Evolutionary conservation across 495 filamentous ascomycete species (phyloP).

Genomic region (Hypoxylon subgilvum): DNA sequence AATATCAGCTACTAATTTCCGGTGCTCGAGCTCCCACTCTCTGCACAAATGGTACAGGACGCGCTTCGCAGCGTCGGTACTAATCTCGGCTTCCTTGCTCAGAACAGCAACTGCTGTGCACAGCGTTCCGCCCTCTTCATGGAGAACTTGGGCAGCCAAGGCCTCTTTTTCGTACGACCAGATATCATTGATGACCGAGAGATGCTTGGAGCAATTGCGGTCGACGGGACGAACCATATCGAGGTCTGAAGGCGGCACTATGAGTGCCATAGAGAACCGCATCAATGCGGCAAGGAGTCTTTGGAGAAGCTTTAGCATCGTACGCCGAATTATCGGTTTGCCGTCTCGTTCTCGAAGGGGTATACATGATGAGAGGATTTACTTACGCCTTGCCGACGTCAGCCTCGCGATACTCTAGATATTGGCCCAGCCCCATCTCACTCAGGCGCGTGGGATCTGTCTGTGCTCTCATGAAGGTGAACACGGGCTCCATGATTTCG

Average conservation of each 20-base stretch:
- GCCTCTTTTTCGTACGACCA: slow-evolving; percentile 51
- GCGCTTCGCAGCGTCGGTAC: slow-evolving; percentile 32
- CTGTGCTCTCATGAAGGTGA: slow-evolving; percentile 48
- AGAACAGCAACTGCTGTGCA: slow-evolving; percentile 40
- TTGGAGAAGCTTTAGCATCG: slow-evolving; percentile 1
- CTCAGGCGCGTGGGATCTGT: slow-evolving; percentile 27
- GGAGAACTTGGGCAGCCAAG: slow-evolving; percentile 14
- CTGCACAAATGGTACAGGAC: slow-evolving; percentile 44
- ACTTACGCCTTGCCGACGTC: slow-evolving; percentile 47
- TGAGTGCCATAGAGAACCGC: slow-evolving; percentile 48
- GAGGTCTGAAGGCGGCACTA: slow-evolving; percentile 31
- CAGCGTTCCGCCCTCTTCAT: slow-evolving; percentile 42
- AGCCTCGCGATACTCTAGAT: slow-evolving; percentile 43
- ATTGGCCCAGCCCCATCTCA: slow-evolving; percentile 33
- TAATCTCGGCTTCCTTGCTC: slow-evolving; percentile 29
- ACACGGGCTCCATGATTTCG: slow-evolving; percentile 43
- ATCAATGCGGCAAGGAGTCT: slow-evolving; percentile 48
- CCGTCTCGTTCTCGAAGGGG: background rate
- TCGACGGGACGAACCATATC: slow-evolving; percentile 32
- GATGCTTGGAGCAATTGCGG: slow-evolving; percentile 42
- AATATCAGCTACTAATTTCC: slow-evolving; percentile 22
- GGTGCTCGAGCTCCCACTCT: slow-evolving; percentile 42
- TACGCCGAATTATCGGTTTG: background rate
- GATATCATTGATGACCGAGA: slow-evolving; percentile 53
- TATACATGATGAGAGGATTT: background rate